Conservation (phyloP, 1,284 basidiomycete species). For the Ceratobasidium sp. region DNA sequence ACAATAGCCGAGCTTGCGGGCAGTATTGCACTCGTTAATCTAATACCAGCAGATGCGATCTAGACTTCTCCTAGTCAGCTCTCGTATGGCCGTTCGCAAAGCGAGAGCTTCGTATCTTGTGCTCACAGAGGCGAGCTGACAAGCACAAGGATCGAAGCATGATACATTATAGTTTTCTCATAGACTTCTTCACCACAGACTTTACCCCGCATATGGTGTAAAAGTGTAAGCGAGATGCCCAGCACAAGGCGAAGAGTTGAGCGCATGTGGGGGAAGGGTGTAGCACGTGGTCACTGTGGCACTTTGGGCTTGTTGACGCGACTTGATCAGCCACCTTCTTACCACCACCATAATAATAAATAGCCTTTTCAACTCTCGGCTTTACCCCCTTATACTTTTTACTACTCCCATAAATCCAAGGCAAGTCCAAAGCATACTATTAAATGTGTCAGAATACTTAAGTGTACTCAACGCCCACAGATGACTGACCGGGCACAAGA, state of each 20-base stretch:
- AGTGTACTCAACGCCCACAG: neutral
- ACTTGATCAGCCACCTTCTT: slow-evolving; percentile 34
- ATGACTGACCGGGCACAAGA: slow-evolving; percentile 44
- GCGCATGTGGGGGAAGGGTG: slow-evolving; percentile 35
- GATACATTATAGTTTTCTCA: slow-evolving; percentile 10
- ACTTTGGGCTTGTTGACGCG: slow-evolving; percentile 45
- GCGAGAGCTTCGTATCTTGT: slow-evolving; percentile 27
- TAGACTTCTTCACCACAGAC: slow-evolving; percentile 2
- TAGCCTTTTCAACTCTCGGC: slow-evolving; percentile 35
- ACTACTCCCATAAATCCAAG: slow-evolving; percentile 9
- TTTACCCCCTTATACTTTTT: slow-evolving; percentile 9
- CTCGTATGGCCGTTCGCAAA: slow-evolving; percentile 26
- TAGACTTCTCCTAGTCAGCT: slow-evolving; percentile 21
- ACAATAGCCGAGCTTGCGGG: slow-evolving; percentile 9
- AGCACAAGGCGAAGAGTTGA: slow-evolving; percentile 40
- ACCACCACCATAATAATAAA: slow-evolving; percentile 48
- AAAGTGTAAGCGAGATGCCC: slow-evolving; percentile 19
- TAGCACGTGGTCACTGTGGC: slow-evolving; percentile 41
- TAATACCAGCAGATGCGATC: neutral
- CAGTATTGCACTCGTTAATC: neutral
- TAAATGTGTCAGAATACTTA: neutral
- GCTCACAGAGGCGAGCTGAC: slow-evolving; percentile 14
- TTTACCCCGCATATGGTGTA: slow-evolving; percentile 18
- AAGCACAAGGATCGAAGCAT: slow-evolving; percentile 42
- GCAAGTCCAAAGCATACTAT: neutral